Conservation (phyloP, 2,329 filamentous ascomycete genomes). For the Clarireedia hainanense region DNA sequence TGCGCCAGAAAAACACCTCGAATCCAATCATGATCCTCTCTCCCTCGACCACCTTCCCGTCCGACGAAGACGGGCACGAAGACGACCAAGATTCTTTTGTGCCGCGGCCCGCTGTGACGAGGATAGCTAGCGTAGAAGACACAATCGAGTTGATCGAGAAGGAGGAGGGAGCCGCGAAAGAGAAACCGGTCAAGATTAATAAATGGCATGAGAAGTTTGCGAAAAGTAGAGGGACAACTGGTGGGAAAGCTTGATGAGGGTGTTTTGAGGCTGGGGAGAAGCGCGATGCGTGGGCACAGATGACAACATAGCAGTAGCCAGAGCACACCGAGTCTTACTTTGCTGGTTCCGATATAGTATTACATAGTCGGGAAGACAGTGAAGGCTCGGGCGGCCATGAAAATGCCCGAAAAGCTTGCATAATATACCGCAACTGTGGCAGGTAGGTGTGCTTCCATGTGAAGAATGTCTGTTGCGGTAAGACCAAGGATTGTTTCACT, state of each 20-base stretch:
- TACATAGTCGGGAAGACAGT: too few species aligned
- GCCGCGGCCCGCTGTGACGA: constrained; percentile 34
- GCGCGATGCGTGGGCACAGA: too few species aligned
- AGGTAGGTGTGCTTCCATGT: too few species aligned
- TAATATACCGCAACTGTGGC: too few species aligned
- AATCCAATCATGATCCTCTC: constrained; percentile 54
- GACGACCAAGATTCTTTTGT: constrained; percentile 18
- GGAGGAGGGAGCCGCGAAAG: constrained; percentile 21
- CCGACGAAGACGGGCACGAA: constrained; percentile 14
- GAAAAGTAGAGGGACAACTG: constrained; percentile 15
- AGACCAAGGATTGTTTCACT: too few species aligned
- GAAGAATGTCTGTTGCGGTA: too few species aligned
- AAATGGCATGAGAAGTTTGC: constrained; percentile 56
- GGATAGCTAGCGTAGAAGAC: constrained; percentile 51
- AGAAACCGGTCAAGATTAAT: constrained; percentile 28
- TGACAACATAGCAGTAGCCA: too few species aligned
- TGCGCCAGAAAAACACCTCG: constrained; percentile 60
- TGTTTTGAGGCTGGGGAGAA: neutral
- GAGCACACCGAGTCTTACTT: too few species aligned
- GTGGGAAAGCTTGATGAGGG: neutral
- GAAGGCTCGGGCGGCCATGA: too few species aligned
- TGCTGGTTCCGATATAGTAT: too few species aligned
- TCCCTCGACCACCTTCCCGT: constrained; percentile 24
- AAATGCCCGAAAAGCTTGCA: too few species aligned
- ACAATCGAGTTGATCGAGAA: constrained; percentile 52